Percentiles rank a stretch among this genome's conserved stretches.
Evolutionary conservation across 345 rosid genomes (phyloP).

Genomic region (Hypericum androsaemum): DNA sequence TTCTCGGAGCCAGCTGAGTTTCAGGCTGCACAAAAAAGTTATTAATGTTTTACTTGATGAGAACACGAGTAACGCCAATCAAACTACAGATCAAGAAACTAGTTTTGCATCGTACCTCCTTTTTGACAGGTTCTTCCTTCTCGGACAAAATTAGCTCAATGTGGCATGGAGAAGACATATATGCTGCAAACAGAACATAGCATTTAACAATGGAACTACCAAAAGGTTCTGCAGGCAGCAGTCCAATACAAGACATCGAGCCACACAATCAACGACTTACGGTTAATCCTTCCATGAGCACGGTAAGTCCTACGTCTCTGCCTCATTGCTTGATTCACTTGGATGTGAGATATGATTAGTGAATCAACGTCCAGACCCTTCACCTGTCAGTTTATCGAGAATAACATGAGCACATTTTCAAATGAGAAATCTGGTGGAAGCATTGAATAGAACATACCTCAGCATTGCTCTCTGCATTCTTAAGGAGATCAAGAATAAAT

Average conservation of each 20-base stretch:
- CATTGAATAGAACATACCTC: conserved; percentile 29
- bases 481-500: conserved; percentile 45
- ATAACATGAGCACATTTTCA: background rate
- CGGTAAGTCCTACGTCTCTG: conserved; percentile 68
- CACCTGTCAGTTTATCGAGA: conserved; percentile 22
- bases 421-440: background rate
- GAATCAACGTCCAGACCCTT: conserved; percentile 74
- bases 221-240: background rate
- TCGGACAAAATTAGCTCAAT: conserved; percentile 57
- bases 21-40: conserved; percentile 38
- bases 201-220: background rate
- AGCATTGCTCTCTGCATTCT: conserved; percentile 70
- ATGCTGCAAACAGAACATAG: conserved; percentile 33
- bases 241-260: background rate
- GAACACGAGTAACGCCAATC: background rate
- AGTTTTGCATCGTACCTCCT: conserved; percentile 34
- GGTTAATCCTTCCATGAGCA: conserved; percentile 76
- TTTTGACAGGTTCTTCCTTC: conserved; percentile 58
- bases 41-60: no score
- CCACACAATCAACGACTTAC: conserved; percentile 24
- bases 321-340: conserved; percentile 70
- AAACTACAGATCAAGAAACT: background rate
- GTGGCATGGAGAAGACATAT: conserved; percentile 73
- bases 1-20: conserved; percentile 44
- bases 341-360: conserved; percentile 56